Evolutionary conservation across 2,329 filamentous ascomycete species (phyloP).

Genomic region (Penicillium sp.): DNA sequence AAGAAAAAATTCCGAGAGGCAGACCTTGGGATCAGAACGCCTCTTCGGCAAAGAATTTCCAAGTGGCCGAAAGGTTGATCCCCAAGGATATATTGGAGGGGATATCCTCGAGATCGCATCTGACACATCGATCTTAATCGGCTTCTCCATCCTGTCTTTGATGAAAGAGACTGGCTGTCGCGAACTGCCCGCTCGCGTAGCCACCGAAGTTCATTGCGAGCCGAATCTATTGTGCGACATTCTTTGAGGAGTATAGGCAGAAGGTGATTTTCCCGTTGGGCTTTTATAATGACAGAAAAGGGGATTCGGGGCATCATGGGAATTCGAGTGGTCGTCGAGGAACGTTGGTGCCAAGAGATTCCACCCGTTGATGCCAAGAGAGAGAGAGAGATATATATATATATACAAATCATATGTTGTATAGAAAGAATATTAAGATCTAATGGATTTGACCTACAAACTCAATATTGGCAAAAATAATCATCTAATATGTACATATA

Average conservation of each 20-base stretch:
- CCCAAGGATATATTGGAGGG: conserved; percentile 82
- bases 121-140: conserved; percentile 33
- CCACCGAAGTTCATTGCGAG: conserved; percentile 43
- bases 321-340: neutral
- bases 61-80: conserved; percentile 78
- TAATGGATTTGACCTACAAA: too few relatives aligned
- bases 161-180: conserved; percentile 6
- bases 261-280: conserved; percentile 29
- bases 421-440: too few relatives aligned
- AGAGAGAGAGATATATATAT: too few relatives aligned
- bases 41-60: conserved; percentile 64
- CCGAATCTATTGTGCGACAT: conserved; percentile 39
- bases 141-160: conserved; percentile 21
- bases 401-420: neutral
- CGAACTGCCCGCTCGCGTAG: conserved; percentile 33
- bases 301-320: conserved; percentile 39
- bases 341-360: conserved; percentile 3
- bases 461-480: too few relatives aligned
- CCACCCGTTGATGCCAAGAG: neutral
- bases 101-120: conserved; percentile 53
- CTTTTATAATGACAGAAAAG: conserved; percentile 29
- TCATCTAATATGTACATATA: too few relatives aligned
- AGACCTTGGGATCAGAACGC: conserved; percentile 73
- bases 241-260: conserved; percentile 37
- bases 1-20: neutral